Percentiles rank a stretch among this genome's conserved stretches.
These are phyloP conservation scores for Colletotrichum siamense DNA, from an alignment of 2,329 filamentous ascomycete genomes.

Conservation along the genomic window DNA sequence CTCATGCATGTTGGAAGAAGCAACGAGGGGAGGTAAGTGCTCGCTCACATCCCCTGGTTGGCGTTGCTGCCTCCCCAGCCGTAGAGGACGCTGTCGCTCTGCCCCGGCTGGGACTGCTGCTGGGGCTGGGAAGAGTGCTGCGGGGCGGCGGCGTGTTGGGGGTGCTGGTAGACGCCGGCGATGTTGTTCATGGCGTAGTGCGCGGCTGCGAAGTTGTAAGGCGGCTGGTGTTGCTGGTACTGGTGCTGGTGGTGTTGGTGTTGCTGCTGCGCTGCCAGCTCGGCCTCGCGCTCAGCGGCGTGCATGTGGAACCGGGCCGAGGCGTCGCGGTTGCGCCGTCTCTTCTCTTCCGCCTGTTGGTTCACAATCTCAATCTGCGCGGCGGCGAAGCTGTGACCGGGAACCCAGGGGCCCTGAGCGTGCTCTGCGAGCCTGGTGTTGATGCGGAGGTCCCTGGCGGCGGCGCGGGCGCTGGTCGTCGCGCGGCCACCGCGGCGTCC, in stretches of 20 bases:
- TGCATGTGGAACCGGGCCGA: not conserved
- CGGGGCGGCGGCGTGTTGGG: not conserved
- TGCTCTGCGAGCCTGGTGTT: not conserved
- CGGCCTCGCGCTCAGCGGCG: not conserved
- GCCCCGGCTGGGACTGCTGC: not conserved
- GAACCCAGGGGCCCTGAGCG: not conserved
- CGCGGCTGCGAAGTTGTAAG: not conserved
- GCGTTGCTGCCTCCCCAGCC: not conserved
- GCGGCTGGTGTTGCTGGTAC: not conserved
- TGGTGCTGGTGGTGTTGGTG: not conserved
- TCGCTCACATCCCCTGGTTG: conserved; percentile 1
- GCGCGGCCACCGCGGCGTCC: conserved; percentile 39
- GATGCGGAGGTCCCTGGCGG: not conserved
- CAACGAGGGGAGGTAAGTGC: not conserved
- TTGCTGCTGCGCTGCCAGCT: not conserved
- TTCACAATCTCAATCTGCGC: not conserved
- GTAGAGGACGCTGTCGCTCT: not conserved
- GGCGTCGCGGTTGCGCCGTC: not conserved
- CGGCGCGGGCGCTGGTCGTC: conserved; percentile 26
- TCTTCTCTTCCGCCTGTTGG: not conserved
- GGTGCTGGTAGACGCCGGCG: conserved; percentile 5
- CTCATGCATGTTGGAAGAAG: not conserved
- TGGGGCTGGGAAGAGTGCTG: not conserved
- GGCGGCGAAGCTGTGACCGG: not conserved
- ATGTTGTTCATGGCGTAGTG: conserved; percentile 15